A percentile compares a stretch with the other conserved stretches of the same genome.
phyloP scores from a whole-genome alignment of 257 asterid genomes.

The Solanum sparsipilum region DNA sequence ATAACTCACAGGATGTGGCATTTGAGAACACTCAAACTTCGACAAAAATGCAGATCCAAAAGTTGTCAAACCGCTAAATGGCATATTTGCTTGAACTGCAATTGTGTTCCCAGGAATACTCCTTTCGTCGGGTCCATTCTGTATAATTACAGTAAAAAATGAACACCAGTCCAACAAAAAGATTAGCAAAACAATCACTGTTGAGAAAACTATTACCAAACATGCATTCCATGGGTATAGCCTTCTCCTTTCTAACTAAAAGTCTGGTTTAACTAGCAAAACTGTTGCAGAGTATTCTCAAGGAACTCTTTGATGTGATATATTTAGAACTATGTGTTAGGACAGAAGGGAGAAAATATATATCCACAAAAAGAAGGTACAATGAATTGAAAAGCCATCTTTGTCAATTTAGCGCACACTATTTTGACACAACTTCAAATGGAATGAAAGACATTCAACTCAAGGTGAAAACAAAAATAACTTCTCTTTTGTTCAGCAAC shows the following conservation, averaged over 20 bases:
- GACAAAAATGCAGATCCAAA: conserved; percentile 52
- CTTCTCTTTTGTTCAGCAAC: neutral
- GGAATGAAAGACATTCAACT: neutral
- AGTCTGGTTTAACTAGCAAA: neutral
- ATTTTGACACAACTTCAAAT: neutral
- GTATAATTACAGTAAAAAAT: conserved; percentile 10
- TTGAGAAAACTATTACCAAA: neutral
- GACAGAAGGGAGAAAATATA: neutral
- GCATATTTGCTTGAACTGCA: conserved; percentile 98
- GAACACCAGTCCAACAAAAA: neutral
- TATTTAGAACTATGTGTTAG: neutral
- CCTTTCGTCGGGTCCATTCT: conserved; percentile 96
- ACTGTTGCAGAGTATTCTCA: neutral
- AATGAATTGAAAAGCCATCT: neutral
- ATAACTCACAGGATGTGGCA: conserved; percentile 40
- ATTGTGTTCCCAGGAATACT: conserved; percentile 93
- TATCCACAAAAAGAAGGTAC: neutral
- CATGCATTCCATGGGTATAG: neutral
- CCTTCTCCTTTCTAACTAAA: neutral
- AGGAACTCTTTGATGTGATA: neutral
- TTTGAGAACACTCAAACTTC: conserved; percentile 48
- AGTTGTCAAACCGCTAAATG: conserved; percentile 79
- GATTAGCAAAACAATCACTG: neutral
- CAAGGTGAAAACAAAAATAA: neutral
- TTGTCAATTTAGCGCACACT: neutral